Base-by-base conservation (phyloP, 306 rosid species). In the Malus sylvestris region DNA sequence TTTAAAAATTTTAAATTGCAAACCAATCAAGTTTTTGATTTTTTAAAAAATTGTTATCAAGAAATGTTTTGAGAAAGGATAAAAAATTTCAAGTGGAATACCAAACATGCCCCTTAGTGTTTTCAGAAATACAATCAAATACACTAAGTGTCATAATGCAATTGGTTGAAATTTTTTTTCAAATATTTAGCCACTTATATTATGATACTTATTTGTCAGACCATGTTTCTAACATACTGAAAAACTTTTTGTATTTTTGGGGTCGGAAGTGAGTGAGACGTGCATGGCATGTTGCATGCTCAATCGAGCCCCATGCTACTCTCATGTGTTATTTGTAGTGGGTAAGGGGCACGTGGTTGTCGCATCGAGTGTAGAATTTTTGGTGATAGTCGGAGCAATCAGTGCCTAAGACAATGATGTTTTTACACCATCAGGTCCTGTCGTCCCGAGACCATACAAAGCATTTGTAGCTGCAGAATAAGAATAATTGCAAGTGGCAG, bases 171-270 rank as follows among this genome's bases (percentile, higher is more conserved):
- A 0, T 33, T 33, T 5, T 33, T 33, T 33, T 35, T 35, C 1
- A 6, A 35, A 35, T 35, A 35, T 35, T 35, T 35, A 35, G 0
- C 0, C 8, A 35, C 2, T 35, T 35, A 35, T 35, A 6, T 35
- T 35, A 6, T 6, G 8, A 6, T 0, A 35, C 9, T 35, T 35
- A 8, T 35, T 0, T 35, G 6, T 8, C 0, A 6, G 0, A 35
- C 2, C 2, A 0, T 35, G 2, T 33, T 33, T 1, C 4, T 4
- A 33, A 0, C 35, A 33, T 0, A 1, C 0, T 35, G 0, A 35
- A 35, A 6, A 35, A 6, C 2, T 35, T 35, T 0, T 35, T 35
- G 2, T 6, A 35, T 6, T 35, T 35, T 35, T 7, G 8, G 9
- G 19, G n/a, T 15, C 16, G 38, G 67, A 61, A 27, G 67, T 6